Percentiles rank a stretch among this genome's conserved stretches.
These are phyloP conservation scores for Sclerotinia borealis DNA, from an alignment of 2,329 filamentous ascomycete species.

Conservation along the genomic window DNA sequence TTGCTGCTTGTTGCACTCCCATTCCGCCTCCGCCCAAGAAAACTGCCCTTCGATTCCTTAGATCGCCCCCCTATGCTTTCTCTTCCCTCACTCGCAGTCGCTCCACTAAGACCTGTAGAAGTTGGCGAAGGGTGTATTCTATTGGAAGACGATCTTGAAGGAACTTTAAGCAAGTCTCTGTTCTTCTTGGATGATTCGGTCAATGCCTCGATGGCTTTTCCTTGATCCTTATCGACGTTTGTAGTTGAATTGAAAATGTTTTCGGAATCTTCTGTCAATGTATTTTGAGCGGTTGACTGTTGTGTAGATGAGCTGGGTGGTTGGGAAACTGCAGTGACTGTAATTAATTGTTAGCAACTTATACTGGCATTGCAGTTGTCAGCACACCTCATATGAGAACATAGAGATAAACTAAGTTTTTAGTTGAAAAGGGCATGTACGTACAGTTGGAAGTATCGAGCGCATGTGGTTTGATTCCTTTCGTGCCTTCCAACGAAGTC, in stretches of 20 bases:
- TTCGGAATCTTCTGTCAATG: conserved; percentile 29
- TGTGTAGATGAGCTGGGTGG: conserved; percentile 30
- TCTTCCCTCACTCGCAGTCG: conserved; percentile 51
- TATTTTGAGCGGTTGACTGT: conserved; percentile 29
- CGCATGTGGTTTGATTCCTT: conserved; percentile 28
- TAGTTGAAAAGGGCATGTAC: conserved; percentile 16
- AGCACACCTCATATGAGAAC: neutral
- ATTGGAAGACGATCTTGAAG: conserved; percentile 57
- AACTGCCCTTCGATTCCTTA: conserved; percentile 60
- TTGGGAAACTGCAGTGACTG: conserved; percentile 27
- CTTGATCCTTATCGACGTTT: conserved; percentile 27
- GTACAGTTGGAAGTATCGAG: conserved; percentile 31
- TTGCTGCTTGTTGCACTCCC: conserved; percentile 61
- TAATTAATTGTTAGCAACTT: conserved; percentile 21
- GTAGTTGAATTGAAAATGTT: conserved; percentile 23
- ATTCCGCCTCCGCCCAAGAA: conserved; percentile 56
- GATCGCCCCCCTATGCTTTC: conserved; percentile 60
- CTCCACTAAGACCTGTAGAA: conserved; percentile 54
- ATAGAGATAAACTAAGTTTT: neutral
- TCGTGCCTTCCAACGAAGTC: conserved; percentile 28
- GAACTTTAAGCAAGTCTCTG: conserved; percentile 49
- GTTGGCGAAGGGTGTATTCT: conserved; percentile 54
- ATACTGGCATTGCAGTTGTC: neutral
- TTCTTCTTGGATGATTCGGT: conserved; percentile 36
- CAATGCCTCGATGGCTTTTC: conserved; percentile 22